phyloP scores from a whole-genome alignment of 805 yeast genomes.

The Brettanomyces nanus region DNA sequence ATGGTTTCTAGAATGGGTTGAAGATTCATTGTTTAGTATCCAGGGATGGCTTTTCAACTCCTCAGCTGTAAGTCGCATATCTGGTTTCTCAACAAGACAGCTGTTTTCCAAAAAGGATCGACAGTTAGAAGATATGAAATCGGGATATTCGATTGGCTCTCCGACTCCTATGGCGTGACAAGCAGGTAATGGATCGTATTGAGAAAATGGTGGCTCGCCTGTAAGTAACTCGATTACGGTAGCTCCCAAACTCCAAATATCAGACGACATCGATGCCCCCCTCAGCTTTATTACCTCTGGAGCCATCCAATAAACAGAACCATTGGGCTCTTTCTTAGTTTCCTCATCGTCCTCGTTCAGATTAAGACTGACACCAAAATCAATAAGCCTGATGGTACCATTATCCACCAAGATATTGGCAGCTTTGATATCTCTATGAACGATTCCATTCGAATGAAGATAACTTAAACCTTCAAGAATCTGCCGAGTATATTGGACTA shows the following conservation, averaged over 20 bases:
- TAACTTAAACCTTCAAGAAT: constrained; percentile 54
- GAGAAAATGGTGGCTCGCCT: constrained; percentile 81
- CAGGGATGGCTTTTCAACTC: constrained; percentile 53
- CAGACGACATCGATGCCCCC: constrained; percentile 83
- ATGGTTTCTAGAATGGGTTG: not conserved
- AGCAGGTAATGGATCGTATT: constrained; percentile 68
- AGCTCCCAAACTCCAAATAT: constrained; percentile 93
- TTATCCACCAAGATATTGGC: constrained; percentile 56
- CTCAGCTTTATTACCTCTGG: constrained; percentile 85
- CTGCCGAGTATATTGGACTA: constrained; percentile 41
- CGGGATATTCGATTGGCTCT: constrained; percentile 62
- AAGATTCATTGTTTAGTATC: constrained; percentile 28
- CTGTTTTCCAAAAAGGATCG: constrained; percentile 48
- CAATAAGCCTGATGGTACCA: constrained; percentile 56
- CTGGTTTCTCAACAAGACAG: constrained; percentile 69
- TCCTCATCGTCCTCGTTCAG: constrained; percentile 25
- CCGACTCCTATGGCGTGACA: constrained; percentile 78
- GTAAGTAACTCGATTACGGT: constrained; percentile 82
- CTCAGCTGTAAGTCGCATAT: constrained; percentile 46
- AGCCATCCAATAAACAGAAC: constrained; percentile 99
- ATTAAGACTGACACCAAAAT: constrained; percentile 68
- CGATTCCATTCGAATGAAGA: constrained; percentile 64
- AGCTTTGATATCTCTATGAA: constrained; percentile 72
- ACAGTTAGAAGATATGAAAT: constrained; percentile 15
- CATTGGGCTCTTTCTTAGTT: constrained; percentile 40